Evolutionary conservation across 1,284 basidiomycete species (phyloP).

Genomic region (Puccinia triticina): DNA sequence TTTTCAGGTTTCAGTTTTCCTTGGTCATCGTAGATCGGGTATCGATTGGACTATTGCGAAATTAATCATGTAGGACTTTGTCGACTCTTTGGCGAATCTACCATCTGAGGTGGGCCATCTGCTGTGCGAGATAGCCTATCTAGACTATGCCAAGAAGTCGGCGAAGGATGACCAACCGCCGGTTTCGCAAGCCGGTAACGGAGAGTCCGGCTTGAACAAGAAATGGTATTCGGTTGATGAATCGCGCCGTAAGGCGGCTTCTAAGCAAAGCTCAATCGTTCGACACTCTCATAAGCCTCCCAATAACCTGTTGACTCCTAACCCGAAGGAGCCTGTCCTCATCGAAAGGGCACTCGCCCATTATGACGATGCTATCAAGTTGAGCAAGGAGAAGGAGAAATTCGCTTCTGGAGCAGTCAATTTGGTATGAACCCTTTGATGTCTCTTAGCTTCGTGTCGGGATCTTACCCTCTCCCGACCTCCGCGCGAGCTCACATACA

Average conservation of each 20-base stretch:
- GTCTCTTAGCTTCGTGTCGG: neutral
- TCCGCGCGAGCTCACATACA: neutral
- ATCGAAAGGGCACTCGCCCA: constrained; percentile 45
- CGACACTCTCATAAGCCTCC: constrained; percentile 50
- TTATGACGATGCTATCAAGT: constrained; percentile 51
- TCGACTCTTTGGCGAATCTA: constrained; percentile 8
- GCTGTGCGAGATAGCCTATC: constrained; percentile 49
- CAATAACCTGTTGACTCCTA: constrained; percentile 49
- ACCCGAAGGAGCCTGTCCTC: constrained; percentile 42
- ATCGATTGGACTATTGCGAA: neutral
- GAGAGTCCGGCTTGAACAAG: constrained; percentile 38
- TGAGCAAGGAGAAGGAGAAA: constrained; percentile 50
- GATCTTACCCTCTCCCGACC: neutral
- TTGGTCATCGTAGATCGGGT: neutral
- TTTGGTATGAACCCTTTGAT: constrained; percentile 14
- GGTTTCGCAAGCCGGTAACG: constrained; percentile 47
- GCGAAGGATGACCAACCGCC: constrained; percentile 46
- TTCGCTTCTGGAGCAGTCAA: constrained; percentile 48
- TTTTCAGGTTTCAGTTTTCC: neutral
- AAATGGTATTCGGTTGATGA: constrained; percentile 52
- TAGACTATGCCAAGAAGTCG: constrained; percentile 50
- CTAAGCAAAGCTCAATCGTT: constrained; percentile 48
- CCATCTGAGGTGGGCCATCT: constrained; percentile 48
- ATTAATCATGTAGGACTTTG: too few species aligned
- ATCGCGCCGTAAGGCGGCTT: constrained; percentile 45